These are phyloP conservation scores for Diaporthe ampelina DNA, from an alignment of 2,329 filamentous ascomycete genomes.

Conservation along the genomic window DNA sequence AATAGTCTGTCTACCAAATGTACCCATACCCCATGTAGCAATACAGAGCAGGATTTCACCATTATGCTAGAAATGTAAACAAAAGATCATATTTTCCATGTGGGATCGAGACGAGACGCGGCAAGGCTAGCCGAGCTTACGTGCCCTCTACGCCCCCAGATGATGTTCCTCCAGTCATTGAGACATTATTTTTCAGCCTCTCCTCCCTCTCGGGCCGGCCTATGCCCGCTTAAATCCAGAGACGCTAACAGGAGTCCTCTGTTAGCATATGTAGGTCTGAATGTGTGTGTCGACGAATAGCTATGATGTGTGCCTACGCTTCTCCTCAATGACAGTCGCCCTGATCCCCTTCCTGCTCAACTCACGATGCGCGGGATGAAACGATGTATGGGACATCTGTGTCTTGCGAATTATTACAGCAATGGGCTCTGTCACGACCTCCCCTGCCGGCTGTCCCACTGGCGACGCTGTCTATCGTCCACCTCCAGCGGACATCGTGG, in stretches of 20 bases:
- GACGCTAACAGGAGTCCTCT: too few relatives aligned
- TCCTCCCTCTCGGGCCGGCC: constrained; percentile 47
- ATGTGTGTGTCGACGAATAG: too few relatives aligned
- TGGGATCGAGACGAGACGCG: neutral
- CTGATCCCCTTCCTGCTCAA: too few relatives aligned
- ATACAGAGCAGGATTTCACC: neutral
- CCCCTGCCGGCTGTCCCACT: too few relatives aligned
- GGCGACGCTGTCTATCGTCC: constrained; percentile 47
- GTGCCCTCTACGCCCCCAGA: neutral
- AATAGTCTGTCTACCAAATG: neutral
- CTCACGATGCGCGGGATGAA: too few relatives aligned
- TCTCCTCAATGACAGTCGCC: too few relatives aligned
- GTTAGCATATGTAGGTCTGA: too few relatives aligned
- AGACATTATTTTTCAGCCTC: constrained; percentile 43
- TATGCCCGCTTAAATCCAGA: constrained; percentile 46
- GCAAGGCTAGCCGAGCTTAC: neutral
- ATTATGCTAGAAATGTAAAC: neutral
- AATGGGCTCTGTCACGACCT: too few relatives aligned
- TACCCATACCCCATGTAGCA: neutral
- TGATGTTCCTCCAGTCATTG: too few relatives aligned
- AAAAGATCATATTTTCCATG: neutral
- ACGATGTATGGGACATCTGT: too few relatives aligned
- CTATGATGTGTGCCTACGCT: too few relatives aligned
- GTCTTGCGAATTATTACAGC: too few relatives aligned
- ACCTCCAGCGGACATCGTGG: constrained; percentile 64